These are phyloP conservation scores for button mushroom (Agaricus bisporus) DNA, from an alignment of 768 basidiomycete genomes.

Conservation along the genomic window DNA sequence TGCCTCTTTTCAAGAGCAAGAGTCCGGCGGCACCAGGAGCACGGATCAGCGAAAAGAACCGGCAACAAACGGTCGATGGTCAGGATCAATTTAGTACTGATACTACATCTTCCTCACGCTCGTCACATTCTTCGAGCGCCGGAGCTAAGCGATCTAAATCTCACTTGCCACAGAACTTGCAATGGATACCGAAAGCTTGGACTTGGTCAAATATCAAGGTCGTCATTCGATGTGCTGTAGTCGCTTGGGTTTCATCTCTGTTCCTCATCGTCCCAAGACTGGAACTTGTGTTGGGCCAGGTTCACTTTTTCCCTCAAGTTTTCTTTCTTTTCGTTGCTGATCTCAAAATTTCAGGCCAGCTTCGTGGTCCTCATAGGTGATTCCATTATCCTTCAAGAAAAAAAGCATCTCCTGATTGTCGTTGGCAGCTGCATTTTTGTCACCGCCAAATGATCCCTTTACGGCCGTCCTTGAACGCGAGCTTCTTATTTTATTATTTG, in stretches of 20 bases:
- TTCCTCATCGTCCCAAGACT: conserved; percentile 52
- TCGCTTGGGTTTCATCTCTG: conserved; percentile 55
- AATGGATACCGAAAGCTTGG: conserved; percentile 56
- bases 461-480: conserved; percentile 65
- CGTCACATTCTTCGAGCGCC: conserved; percentile 3
- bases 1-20: not conserved
- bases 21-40: not conserved
- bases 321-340: not conserved
- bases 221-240: conserved; percentile 52
- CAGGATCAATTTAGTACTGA: not conserved
- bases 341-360: conserved; percentile 37
- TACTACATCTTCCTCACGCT: not conserved
- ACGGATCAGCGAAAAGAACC: not conserved
- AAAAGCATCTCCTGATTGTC: not conserved
- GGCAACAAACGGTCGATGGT: not conserved
- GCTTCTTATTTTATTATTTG: conserved; percentile 43
- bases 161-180: conserved; percentile 6
- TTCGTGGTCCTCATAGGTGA: conserved; percentile 61
- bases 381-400: not conserved
- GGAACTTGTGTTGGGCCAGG: conserved; percentile 51
- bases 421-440: conserved; percentile 50
- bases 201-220: conserved; percentile 58
- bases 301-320: conserved; percentile 18
- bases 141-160: not conserved
- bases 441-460: conserved; percentile 65